Conservation (phyloP, 192 early-diverging fungal genomes). For the Rhizophlyctis rosea region DNA sequence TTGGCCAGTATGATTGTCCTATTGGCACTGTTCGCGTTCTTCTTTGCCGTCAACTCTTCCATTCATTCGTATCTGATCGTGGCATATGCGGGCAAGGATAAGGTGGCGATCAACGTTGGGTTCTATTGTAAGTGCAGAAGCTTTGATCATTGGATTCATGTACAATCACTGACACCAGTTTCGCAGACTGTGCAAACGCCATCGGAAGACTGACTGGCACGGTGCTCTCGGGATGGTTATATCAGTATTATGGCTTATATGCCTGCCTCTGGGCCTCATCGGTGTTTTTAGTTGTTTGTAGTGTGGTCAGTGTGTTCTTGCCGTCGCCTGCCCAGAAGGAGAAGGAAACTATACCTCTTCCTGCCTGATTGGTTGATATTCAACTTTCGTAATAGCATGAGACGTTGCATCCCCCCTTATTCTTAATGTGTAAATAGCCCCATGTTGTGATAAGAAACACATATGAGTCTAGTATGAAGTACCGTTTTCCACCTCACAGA, state of each 20-base stretch:
- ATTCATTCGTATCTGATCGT: slow-evolving; percentile 39
- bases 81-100: slow-evolving; percentile 34
- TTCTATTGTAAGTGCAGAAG: slow-evolving; percentile 33
- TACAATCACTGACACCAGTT: neutral
- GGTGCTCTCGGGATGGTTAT: slow-evolving; percentile 23
- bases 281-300: slow-evolving; percentile 18
- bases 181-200: slow-evolving; percentile 24
- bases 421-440: too few species aligned
- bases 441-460: too few species aligned
- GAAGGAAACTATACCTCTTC: too few species aligned
- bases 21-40: slow-evolving; percentile 26
- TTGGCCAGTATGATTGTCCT: slow-evolving; percentile 3
- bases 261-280: slow-evolving; percentile 24
- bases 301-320: slow-evolving; percentile 12
- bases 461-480: too few species aligned
- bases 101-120: slow-evolving; percentile 36
- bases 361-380: too few species aligned
- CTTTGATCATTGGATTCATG: neutral
- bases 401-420: too few species aligned
- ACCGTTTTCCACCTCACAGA: too few species aligned
- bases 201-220: slow-evolving; percentile 23
- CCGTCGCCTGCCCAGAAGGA: neutral
- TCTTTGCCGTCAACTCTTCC: slow-evolving; percentile 36
- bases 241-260: slow-evolving; percentile 24
- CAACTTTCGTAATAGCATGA: too few species aligned